phyloP scores from a whole-genome alignment of 1,284 basidiomycete species.

The Tilletia horrida region DNA sequence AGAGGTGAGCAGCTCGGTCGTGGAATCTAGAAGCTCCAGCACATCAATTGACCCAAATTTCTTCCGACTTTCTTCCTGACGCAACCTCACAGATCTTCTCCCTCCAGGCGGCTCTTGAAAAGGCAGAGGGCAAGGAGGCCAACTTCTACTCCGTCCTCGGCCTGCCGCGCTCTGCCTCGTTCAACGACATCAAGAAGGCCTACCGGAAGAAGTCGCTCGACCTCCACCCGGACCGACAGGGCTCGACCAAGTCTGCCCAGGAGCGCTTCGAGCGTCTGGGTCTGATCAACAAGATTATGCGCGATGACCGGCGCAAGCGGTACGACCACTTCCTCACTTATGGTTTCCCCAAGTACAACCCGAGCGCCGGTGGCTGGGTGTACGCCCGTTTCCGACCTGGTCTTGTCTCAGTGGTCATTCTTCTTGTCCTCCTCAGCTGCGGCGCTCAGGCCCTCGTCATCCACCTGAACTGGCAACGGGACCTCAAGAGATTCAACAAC shows the following conservation, averaged over 20 bases:
- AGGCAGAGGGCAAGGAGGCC: conserved; percentile 34
- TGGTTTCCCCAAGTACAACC: conserved; percentile 52
- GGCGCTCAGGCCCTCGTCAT: conserved; percentile 30
- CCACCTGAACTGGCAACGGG: conserved; percentile 32
- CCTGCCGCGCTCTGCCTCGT: conserved; percentile 30
- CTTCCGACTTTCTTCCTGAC: background rate
- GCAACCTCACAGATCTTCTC: conserved; percentile 43
- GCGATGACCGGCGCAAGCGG: conserved; percentile 48
- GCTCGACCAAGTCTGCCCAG: conserved; percentile 29
- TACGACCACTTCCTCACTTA: conserved; percentile 51
- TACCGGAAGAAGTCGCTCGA: conserved; percentile 49
- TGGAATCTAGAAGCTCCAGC: background rate
- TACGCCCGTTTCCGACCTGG: conserved; percentile 49
- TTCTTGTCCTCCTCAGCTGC: conserved; percentile 36
- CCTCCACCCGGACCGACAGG: conserved; percentile 50
- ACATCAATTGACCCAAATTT: conserved; percentile 1
- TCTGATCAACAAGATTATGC: conserved; percentile 50
- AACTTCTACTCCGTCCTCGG: conserved; percentile 50
- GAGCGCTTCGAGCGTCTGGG: conserved; percentile 51
- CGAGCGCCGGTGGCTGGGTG: conserved; percentile 42
- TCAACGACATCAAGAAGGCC: conserved; percentile 42
- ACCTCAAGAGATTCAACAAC: conserved; percentile 33
- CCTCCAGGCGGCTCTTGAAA: conserved; percentile 45
- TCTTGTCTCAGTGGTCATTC: conserved; percentile 32
- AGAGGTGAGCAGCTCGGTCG: conserved; percentile 16